Base-by-base conservation (phyloP, 441 rosid species). In the Pelargonium myrrhifolium region DNA sequence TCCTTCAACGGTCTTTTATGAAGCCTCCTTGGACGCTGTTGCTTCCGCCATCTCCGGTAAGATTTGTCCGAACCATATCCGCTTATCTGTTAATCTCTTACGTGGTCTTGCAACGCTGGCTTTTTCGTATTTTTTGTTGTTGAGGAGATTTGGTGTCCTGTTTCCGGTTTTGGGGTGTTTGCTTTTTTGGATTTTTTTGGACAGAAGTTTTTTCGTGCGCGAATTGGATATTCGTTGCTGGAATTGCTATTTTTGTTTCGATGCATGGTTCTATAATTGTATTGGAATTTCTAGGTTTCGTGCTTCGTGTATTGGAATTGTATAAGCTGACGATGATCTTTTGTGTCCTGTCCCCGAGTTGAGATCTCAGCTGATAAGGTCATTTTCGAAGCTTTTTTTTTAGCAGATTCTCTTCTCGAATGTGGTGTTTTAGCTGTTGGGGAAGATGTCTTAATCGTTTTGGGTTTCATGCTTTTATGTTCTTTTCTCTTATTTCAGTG, bases 341-440 rank as follows among this genome's bases (percentile, higher is more conserved):
- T 59, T 31, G 66, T 71, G 73, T 71, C 20, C 35, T 31, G 39
- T 71, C 65, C 76, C 74, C 72, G 66, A 75, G 78, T 68, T 76
- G 70, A 77, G 87, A 89, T 87, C 82, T 75, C 76, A 62, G 67
- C 18, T 47, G 55, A 68, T 74, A 21, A 35, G 79, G 87, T 82
- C 81, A 68, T 81, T 83, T 80, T 75, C 76, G 22, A 4, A 26
- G 39, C 55, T 24, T 35, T 59, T 67, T 7, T 6, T 9, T 43
- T 4, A 31, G 49, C 14, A 43, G 49, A 43, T 43, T 43, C 14
- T 43, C 14, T 43, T 43, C 11, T 43, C 14, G 49, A 43, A 9
- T 43, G 35, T 10, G 49, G 49, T 11, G 55, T 47, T 12, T 14
- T 14, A 11, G 17, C n/a, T 47, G 18, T 47, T 47, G 2, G 55